Conservation (phyloP, 139 green algal genomes). For the Trebouxia sp. region DNA sequence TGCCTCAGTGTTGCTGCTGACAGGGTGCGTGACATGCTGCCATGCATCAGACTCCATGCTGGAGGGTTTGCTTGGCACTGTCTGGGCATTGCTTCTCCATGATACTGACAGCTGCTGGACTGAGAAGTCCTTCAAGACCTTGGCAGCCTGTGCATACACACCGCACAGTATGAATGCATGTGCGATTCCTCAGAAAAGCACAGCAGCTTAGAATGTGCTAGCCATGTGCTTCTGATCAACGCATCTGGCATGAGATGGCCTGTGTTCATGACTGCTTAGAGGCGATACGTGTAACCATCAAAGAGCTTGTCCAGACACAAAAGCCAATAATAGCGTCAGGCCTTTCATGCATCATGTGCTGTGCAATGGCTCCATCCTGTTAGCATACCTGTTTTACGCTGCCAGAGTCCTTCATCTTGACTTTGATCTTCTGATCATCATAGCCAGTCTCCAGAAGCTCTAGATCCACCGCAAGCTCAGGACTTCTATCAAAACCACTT, state of each 20-base stretch:
- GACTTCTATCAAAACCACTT: too few species aligned
- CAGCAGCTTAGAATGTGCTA: too few species aligned
- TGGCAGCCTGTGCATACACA: conserved; percentile 22
- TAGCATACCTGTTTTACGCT: background rate
- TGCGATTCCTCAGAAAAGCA: too few species aligned
- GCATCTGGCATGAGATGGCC: too few species aligned
- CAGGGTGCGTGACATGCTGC: conserved; percentile 2
- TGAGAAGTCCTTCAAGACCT: conserved; percentile 20
- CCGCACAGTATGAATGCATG: too few species aligned
- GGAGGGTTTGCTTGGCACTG: background rate
- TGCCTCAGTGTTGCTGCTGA: background rate
- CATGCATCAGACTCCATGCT: conserved; percentile 9
- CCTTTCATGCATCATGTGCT: too few species aligned
- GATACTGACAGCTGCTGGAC: conserved; percentile 27
- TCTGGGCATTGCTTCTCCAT: background rate
- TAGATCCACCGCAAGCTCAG: background rate
- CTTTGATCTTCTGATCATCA: conserved; percentile 14
- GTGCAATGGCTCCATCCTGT: background rate
- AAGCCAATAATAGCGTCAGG: too few species aligned
- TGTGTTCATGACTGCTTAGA: too few species aligned
- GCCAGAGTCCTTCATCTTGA: background rate
- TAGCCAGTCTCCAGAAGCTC: background rate
- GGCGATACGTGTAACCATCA: too few species aligned
- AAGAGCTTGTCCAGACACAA: too few species aligned
- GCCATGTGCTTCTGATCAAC: too few species aligned